Base-by-base conservation (phyloP, 2,329 filamentous ascomycete genomes). In the Hymenoscyphus occultus region DNA sequence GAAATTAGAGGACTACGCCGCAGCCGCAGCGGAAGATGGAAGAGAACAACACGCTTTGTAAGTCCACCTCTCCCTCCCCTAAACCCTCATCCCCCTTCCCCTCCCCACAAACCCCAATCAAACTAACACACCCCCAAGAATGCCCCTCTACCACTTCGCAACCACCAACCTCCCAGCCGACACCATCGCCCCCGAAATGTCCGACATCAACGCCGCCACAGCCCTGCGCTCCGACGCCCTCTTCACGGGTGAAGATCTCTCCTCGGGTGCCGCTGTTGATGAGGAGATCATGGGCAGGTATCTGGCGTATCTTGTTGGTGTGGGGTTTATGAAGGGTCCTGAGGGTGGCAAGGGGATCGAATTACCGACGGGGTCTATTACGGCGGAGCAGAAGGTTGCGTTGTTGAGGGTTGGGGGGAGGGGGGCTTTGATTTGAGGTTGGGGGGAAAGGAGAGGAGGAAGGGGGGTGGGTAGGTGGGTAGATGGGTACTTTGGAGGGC, bases 141-240 rank as follows among this genome's bases (percentile, higher is more conserved):
- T 90, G 76, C 89, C 89, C 1, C 84, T 92, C 2, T 90, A 88
- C 74, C 89, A 92, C 75, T 90, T 92, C 76, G 88, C 88, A 14
- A 87, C 85, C 0, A 84, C 83, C 1, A 85, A 92, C 74, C 80
- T 92, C 4, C 90, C 89, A 0, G 82, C 82, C 35, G 86, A 86
- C 69, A 90, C 88, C 40, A 86, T 85, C 64, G 88, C 89, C 0
- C 89, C 89, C 0, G 88, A 90, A 72, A 80, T 92, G n/a, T 86
- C 90, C 67, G 89, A 90, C 71, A 39, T 35, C 42, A 92, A 95
- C 73, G 86, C 91, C 0, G 81, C 84, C 1, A 78, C 80, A 1
- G 84, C 88, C 0, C 81, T 96, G 31, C 84, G 84, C 74, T 81
- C 82, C 3, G 89, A 93, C 72, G 81, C 81, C 0, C 31, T 65